Conservation (phyloP, 176 grass and related monocot genomes). For the Hordeum marinum region DNA sequence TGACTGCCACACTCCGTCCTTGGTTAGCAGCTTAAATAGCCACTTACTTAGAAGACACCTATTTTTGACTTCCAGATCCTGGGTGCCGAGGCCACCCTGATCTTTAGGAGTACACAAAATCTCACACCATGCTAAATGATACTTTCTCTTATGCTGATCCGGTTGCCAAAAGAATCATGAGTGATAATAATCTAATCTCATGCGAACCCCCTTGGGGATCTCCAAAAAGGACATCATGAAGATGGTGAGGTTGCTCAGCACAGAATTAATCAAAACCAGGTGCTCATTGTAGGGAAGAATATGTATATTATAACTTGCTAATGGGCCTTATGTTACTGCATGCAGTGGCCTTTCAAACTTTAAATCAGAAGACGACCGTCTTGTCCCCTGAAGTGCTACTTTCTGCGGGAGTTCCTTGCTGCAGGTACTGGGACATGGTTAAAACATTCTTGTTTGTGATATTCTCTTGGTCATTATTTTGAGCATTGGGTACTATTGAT, state of each 20-base stretch:
- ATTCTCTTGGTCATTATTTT: constrained; percentile 37
- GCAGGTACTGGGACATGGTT: constrained; percentile 63
- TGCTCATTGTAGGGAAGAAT: background rate
- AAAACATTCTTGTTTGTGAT: constrained; percentile 26
- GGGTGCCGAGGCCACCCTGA: background rate
- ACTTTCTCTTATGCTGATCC: background rate
- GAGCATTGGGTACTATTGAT: constrained; percentile 47
- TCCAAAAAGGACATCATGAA: background rate
- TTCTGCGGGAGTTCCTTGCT: constrained; percentile 87
- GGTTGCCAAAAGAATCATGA: background rate
- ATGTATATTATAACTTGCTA: constrained; percentile 17
- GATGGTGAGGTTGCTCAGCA: background rate
- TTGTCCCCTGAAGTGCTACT: constrained; percentile 96
- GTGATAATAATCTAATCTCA: background rate
- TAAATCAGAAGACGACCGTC: constrained; percentile 95
- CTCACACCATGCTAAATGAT: background rate
- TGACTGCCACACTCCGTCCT: background rate
- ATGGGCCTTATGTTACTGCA: constrained; percentile 24
- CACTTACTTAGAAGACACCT: background rate
- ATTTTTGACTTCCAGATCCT: background rate
- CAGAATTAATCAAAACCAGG: background rate
- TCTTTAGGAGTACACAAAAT: background rate
- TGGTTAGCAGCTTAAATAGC: background rate
- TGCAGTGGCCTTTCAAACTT: constrained; percentile 90
- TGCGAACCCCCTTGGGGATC: background rate